phyloP scores from a whole-genome alignment of 306 rosid species.

The Sphenostylis stenocarpa region DNA sequence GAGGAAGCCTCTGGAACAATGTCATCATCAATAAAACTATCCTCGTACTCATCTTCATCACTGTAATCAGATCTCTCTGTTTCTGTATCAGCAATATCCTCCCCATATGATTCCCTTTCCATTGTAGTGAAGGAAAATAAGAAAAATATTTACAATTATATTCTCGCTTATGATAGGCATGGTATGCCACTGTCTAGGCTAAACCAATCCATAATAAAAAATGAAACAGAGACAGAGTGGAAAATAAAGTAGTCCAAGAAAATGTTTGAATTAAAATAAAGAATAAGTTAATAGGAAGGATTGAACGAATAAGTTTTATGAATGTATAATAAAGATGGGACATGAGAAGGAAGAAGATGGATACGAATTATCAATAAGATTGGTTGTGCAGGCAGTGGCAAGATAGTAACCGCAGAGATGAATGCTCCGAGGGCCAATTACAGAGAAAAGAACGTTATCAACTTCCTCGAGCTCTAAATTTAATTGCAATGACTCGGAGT shows the following conservation, averaged over 20 bases:
- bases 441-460: constrained; percentile 76
- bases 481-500: constrained; percentile 70
- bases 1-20: constrained; percentile 46
- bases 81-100: constrained; percentile 81
- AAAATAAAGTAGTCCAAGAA: constrained; percentile 1
- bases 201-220: not conserved
- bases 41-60: constrained; percentile 71
- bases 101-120: constrained; percentile 81
- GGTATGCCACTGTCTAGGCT: not conserved
- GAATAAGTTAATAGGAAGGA: not conserved
- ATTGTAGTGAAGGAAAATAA: constrained; percentile 44
- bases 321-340: not conserved
- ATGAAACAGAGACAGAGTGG: not conserved
- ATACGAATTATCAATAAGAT: constrained; percentile 59
- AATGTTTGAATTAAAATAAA: not conserved
- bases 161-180: constrained; percentile 1
- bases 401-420: constrained; percentile 80
- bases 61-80: constrained; percentile 56
- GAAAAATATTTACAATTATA: not conserved
- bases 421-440: constrained; percentile 83
- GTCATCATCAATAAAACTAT: constrained; percentile 79
- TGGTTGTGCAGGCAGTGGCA: constrained; percentile 17
- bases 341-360: constrained; percentile 35
- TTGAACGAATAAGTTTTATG: not conserved
- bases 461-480: constrained; percentile 82